Base-by-base conservation (phyloP, 1,284 basidiomycete species). In the Austropuccinia psidii region DNA sequence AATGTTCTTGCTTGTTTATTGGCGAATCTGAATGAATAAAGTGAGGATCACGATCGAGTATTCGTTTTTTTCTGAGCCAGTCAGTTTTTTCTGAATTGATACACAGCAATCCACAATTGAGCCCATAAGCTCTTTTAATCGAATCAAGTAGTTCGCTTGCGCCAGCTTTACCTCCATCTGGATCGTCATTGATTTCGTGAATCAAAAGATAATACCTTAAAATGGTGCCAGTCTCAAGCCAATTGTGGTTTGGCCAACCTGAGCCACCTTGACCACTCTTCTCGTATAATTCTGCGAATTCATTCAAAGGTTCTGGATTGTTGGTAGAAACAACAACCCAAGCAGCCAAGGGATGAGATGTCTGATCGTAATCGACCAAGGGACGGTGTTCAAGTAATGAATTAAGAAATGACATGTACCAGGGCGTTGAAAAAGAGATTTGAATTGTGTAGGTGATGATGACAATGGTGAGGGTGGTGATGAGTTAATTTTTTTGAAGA, bases 71-170 rank as follows among this genome's bases (percentile, higher is more conserved):
- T n/a, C 39, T 54, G 11, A 62, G 29, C 39, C 55, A 54, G n/a
- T 74, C 72, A 54, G 66, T 55, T 19, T 61, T 72, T 62, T 72
- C 58, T 19, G 79, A 79, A 68, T 81, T 80, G 57, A 81, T 75
- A 8, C 75, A 68, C 15, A 81, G 70, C 3, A 81, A 50, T 39
- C 78, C 78, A 52, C 78, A 80, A 54, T 81, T 78, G 0, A 81
- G 47, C 7, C 80, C 80, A 69, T 81, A 81, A 17, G 77, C 77
- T 72, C 75, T 76, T 15, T 78, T 77, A 52, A 81, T 74, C 27
- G 77, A 75, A 17, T 79, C 78, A 7, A 81, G 60, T 3, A 81
- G 66, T 33, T 76, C 75, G 45, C 76, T 75, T 0, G 78, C 79
- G 8, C 75, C 75, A 29, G 27, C 11, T 17, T n/a, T 17, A 1